Conservation (phyloP, 2,329 filamentous ascomycete genomes). For the Colletotrichum sp. region DNA sequence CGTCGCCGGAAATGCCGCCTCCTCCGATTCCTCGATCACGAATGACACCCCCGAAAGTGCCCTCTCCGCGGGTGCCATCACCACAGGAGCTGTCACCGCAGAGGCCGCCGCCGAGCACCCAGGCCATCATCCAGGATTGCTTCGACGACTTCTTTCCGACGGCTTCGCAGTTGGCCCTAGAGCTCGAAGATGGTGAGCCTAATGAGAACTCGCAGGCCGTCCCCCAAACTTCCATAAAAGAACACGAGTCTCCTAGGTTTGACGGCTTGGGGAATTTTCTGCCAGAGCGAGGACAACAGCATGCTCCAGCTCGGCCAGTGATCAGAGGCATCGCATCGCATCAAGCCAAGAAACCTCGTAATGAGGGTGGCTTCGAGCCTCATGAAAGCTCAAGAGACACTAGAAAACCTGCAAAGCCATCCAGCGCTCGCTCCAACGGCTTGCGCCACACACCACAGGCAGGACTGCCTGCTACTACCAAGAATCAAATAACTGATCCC, state of each 20-base stretch:
- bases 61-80: conserved; percentile 21
- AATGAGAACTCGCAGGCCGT: background rate
- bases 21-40: background rate
- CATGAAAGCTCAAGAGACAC: background rate
- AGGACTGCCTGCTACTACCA: background rate
- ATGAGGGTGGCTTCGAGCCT: background rate
- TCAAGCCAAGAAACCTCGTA: background rate
- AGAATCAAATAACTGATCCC: background rate
- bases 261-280: background rate
- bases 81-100: conserved; percentile 17
- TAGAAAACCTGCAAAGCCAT: background rate
- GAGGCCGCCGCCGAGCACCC: conserved; percentile 47
- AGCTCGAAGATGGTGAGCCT: conserved; percentile 43
- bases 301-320: background rate
- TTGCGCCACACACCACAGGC: background rate
- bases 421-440: background rate
- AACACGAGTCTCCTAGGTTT: background rate
- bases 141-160: conserved; percentile 60
- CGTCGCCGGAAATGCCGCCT: background rate
- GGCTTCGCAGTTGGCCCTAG: conserved; percentile 59
- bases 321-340: background rate
- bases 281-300: background rate
- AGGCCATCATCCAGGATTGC: conserved; percentile 53
- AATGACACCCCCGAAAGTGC: background rate
- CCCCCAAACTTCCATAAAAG: background rate